Evolutionary conservation across 2,329 filamentous ascomycete species (phyloP).

Genomic region (Byssothecium circinans): DNA sequence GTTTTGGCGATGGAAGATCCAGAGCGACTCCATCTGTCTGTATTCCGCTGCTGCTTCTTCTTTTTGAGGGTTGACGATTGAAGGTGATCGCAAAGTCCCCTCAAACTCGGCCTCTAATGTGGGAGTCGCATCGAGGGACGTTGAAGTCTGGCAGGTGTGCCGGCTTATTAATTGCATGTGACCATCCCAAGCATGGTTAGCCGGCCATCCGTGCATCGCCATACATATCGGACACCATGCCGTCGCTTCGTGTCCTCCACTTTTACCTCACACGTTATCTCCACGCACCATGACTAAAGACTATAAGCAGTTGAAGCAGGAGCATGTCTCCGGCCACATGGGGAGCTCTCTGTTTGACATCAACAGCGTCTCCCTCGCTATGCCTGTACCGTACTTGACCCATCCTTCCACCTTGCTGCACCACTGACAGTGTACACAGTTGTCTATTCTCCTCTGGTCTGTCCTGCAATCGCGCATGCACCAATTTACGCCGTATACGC

Average conservation of each 20-base stretch:
- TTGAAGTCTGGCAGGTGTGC: neutral
- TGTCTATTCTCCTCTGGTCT: slow-evolving; percentile 84
- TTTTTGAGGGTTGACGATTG: too few relatives aligned
- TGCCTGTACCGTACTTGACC: slow-evolving; percentile 63
- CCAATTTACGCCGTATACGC: slow-evolving; percentile 77
- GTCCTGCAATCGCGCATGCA: slow-evolving; percentile 79
- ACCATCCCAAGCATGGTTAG: neutral
- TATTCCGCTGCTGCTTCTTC: too few relatives aligned
- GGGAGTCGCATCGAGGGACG: neutral
- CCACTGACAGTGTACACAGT: slow-evolving; percentile 53
- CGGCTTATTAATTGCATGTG: too few relatives aligned
- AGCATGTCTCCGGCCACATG: slow-evolving; percentile 88
- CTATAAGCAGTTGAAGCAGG: slow-evolving; percentile 93
- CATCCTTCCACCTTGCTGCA: slow-evolving; percentile 14
- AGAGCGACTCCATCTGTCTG: too few relatives aligned
- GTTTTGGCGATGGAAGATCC: too few relatives aligned
- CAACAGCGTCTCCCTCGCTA: slow-evolving; percentile 80
- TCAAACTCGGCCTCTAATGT: too few relatives aligned
- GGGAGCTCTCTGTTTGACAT: slow-evolving; percentile 85
- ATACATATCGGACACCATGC: too few relatives aligned
- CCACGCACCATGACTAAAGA: slow-evolving; percentile 46
- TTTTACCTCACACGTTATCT: neutral
- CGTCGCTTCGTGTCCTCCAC: too few relatives aligned
- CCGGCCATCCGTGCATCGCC: neutral
- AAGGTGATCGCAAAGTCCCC: too few relatives aligned